phyloP scores from a whole-genome alignment of 2,329 filamentous ascomycete species.

The Cercospora brassicicola region DNA sequence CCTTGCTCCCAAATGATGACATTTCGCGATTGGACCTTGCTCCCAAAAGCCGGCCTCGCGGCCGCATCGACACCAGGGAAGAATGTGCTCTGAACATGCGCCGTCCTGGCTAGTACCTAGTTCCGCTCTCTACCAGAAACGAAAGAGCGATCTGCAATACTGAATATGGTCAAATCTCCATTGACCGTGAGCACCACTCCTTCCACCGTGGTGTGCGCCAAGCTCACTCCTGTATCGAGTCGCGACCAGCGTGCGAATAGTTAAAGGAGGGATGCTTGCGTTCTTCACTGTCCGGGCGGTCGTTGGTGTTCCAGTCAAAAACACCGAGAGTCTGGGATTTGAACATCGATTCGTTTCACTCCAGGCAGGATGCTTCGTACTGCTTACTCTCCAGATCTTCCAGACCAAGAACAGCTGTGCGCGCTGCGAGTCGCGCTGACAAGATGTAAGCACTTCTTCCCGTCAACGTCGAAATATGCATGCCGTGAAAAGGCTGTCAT shows the following conservation, averaged over 20 bases:
- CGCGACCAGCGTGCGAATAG: background rate
- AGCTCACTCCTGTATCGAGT: background rate
- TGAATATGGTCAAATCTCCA: background rate
- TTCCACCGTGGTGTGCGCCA: background rate
- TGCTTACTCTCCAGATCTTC: background rate
- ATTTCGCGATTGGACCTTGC: background rate
- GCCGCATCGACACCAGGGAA: background rate
- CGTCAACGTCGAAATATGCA: background rate
- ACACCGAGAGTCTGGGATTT: background rate
- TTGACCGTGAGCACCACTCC: background rate
- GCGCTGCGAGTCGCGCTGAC: background rate
- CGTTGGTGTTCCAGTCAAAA: background rate
- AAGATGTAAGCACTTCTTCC: background rate
- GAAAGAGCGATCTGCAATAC: background rate
- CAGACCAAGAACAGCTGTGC: background rate
- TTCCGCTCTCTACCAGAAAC: background rate
- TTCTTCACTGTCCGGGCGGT: background rate
- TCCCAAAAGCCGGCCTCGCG: background rate
- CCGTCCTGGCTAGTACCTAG: background rate
- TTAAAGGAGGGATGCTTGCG: background rate
- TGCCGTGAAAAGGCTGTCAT: constrained; percentile 1
- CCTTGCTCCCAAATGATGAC: background rate
- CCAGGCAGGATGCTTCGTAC: background rate
- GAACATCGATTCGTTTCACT: background rate
- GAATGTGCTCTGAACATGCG: background rate